Evolutionary conservation across 345 rosid species (phyloP).

Genomic region (Mallotus nudiflorus): DNA sequence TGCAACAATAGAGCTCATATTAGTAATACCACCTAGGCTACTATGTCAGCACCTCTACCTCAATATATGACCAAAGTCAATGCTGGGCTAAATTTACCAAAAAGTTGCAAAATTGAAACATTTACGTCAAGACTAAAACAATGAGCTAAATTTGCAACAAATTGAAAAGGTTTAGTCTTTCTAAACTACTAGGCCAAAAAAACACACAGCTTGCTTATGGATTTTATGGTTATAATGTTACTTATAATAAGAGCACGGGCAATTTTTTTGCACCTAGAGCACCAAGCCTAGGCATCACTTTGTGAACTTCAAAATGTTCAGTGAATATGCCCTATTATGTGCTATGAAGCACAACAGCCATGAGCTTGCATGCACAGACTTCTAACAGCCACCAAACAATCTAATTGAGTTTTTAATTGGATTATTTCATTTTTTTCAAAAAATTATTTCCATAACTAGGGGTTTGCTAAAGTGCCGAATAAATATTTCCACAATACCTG

Average conservation of each 20-base stretch:
- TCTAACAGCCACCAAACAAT: not conserved
- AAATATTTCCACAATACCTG: constrained; percentile 49
- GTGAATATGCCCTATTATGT: not conserved
- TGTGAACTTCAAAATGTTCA: not conserved
- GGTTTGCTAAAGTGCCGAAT: not conserved
- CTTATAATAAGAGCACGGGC: not conserved
- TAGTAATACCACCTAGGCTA: no score
- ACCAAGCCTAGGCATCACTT: not conserved
- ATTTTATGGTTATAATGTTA: not conserved
- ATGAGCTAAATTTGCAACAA: no score
- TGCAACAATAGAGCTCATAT: no score
- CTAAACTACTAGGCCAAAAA: no score
- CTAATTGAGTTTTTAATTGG: not conserved
- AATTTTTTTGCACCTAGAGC: not conserved
- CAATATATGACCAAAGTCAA: no score
- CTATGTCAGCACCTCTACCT: no score
- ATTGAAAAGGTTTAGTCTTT: no score
- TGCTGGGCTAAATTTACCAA: no score
- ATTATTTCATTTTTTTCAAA: not conserved
- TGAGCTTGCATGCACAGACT: not conserved
- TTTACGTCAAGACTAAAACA: no score
- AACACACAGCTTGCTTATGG: no score
- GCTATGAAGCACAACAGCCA: not conserved
- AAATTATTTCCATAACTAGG: not conserved
- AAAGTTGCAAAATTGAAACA: no score